Evolutionary conservation across 192 early-diverging fungal species (phyloP).

Genomic region (Backusella tarrabulga): DNA sequence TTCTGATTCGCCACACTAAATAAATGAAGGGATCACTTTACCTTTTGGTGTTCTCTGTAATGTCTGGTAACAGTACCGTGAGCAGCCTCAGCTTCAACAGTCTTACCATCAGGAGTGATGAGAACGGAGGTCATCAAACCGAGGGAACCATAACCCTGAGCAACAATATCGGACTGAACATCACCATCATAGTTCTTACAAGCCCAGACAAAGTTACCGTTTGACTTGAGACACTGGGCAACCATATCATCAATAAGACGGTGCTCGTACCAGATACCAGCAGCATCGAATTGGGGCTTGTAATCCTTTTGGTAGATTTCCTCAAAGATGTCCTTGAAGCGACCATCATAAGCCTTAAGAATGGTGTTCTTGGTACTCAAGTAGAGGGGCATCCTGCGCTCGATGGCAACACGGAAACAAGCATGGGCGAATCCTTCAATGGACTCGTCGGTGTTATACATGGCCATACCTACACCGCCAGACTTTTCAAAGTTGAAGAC

Average conservation of each 20-base stretch:
- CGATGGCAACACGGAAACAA: slow-evolving; percentile 92
- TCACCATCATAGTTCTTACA: slow-evolving; percentile 96
- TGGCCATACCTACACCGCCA: slow-evolving; percentile 89
- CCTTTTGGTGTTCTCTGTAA: slow-evolving; percentile 93
- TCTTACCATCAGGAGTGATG: slow-evolving; percentile 87
- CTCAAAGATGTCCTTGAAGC: slow-evolving; percentile 97
- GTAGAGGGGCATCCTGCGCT: slow-evolving; percentile 90
- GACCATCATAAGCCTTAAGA: slow-evolving; percentile 93
- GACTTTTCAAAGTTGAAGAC: slow-evolving; percentile 85
- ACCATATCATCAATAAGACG: slow-evolving; percentile 98
- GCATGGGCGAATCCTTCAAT: slow-evolving; percentile 93
- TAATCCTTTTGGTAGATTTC: slow-evolving; percentile 85
- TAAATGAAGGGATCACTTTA: neutral
- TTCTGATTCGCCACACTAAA: neutral
- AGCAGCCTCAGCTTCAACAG: slow-evolving; percentile 93
- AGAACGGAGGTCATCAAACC: slow-evolving; percentile 97
- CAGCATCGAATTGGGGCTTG: slow-evolving; percentile 75
- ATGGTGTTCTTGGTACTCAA: slow-evolving; percentile 97
- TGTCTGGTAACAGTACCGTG: slow-evolving; percentile 96
- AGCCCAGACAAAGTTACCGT: slow-evolving; percentile 92
- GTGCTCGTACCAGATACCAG: slow-evolving; percentile 96
- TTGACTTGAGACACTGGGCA: slow-evolving; percentile 93
- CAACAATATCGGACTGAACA: slow-evolving; percentile 93
- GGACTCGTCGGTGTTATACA: slow-evolving; percentile 94
- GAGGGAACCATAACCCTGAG: slow-evolving; percentile 93